A percentile compares a stretch with the other conserved stretches of the same genome.
Conservation (phyloP, 805 yeast species). For the Candida koratica region DNA sequence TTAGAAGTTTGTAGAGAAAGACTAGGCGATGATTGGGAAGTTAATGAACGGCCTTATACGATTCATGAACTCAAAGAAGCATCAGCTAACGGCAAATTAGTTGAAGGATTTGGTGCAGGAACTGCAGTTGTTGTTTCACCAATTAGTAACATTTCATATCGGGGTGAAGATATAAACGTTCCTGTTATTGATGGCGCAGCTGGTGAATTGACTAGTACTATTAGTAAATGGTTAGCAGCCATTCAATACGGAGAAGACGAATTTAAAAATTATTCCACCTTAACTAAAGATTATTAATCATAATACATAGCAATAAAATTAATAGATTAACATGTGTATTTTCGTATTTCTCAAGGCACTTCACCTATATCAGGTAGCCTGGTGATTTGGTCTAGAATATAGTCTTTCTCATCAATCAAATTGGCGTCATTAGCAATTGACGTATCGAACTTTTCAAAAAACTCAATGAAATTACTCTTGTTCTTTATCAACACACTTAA, state of each 20-base stretch:
- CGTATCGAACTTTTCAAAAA: slow-evolving; percentile 62
- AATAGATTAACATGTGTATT: too few species aligned
- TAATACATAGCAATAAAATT: too few species aligned
- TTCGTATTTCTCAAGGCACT: too few species aligned
- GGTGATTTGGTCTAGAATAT: slow-evolving; percentile 70
- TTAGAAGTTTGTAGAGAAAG: slow-evolving; percentile 71
- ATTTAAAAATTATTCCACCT: slow-evolving; percentile 52
- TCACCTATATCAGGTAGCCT: slow-evolving; percentile 65
- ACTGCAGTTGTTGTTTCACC: slow-evolving; percentile 98
- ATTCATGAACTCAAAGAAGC: slow-evolving; percentile 76
- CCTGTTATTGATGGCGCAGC: slow-evolving; percentile 79
- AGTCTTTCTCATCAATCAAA: slow-evolving; percentile 76
- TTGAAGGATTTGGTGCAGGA: slow-evolving; percentile 96
- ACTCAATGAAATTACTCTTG: slow-evolving; percentile 67
- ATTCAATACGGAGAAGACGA: slow-evolving; percentile 86
- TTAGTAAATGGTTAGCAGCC: slow-evolving; percentile 82
- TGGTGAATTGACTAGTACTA: slow-evolving; percentile 72
- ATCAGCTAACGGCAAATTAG: slow-evolving; percentile 74
- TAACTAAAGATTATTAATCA: slow-evolving; percentile 20
- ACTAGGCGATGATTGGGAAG: slow-evolving; percentile 75
- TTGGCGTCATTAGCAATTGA: slow-evolving; percentile 60
- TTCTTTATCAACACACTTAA: slow-evolving; percentile 81
- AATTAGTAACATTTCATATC: slow-evolving; percentile 80
- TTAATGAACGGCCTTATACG: slow-evolving; percentile 79
- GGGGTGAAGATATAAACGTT: slow-evolving; percentile 65